Evolutionary conservation across 1,139 yeast species (phyloP).

Genomic region (Pichiaceae sp.): DNA sequence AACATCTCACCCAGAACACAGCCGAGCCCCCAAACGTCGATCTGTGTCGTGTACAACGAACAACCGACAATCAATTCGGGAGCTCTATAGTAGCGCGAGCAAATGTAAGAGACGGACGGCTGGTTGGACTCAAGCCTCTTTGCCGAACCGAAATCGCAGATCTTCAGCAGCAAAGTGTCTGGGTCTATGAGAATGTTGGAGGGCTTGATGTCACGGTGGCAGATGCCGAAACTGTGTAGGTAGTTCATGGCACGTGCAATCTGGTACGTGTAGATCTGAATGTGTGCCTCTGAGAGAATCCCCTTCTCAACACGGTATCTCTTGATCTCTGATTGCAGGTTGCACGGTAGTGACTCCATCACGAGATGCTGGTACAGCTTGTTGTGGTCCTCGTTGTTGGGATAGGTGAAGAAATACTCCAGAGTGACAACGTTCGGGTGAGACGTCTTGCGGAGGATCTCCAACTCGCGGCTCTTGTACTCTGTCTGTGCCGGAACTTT

Average conservation of each 20-base stretch:
- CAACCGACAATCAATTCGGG: constrained; percentile 79
- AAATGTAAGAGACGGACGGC: constrained; percentile 71
- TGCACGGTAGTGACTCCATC: constrained; percentile 81
- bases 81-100: constrained; percentile 75
- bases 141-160: constrained; percentile 81
- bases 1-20: constrained; percentile 83
- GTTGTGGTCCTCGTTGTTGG: constrained; percentile 46
- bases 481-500: constrained; percentile 82
- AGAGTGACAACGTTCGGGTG: constrained; percentile 73
- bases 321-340: constrained; percentile 65
- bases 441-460: constrained; percentile 60
- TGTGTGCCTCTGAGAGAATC: constrained; percentile 63
- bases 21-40: constrained; percentile 82
- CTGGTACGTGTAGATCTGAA: constrained; percentile 74
- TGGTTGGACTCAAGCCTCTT: constrained; percentile 65
- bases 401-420: constrained; percentile 60
- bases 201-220: constrained; percentile 79
- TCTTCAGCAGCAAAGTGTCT: constrained; percentile 51
- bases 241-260: constrained; percentile 77
- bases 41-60: constrained; percentile 65
- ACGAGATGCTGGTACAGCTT: constrained; percentile 70
- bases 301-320: constrained; percentile 55
- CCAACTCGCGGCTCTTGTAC: constrained; percentile 72
- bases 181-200: constrained; percentile 74
- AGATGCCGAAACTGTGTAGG: constrained; percentile 68